phyloP scores from a whole-genome alignment of 345 rosid genomes.

The Hibiscus mutabilis region DNA sequence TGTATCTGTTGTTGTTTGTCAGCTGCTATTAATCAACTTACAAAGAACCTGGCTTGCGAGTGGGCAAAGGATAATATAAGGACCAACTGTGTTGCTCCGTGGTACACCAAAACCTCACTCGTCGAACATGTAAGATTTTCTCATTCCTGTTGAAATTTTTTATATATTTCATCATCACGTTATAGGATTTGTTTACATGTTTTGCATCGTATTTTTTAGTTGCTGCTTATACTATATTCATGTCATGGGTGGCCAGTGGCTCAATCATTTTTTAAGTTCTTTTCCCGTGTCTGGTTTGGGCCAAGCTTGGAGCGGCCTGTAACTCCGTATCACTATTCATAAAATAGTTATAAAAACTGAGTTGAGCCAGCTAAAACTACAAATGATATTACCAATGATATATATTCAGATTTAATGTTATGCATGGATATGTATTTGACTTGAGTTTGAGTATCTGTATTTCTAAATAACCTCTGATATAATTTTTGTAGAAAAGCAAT shows the following conservation, averaged over 20 bases:
- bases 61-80: constrained; percentile 93
- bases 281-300: not conserved
- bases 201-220: not conserved
- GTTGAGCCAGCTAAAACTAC: not conserved
- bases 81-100: constrained; percentile 71
- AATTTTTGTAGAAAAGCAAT: no score
- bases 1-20: constrained; percentile 9
- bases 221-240: no score
- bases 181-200: not conserved
- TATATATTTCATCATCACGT: not conserved
- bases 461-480: no score
- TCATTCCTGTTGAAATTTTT: not conserved
- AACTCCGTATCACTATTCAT: not conserved
- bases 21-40: constrained; percentile 80
- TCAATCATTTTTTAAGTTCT: no score
- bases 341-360: not conserved
- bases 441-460: no score
- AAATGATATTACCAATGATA: not conserved
- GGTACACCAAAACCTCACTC: constrained; percentile 77
- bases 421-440: no score
- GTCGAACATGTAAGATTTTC: constrained; percentile 49
- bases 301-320: no score
- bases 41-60: constrained; percentile 81
- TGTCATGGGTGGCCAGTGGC: not conserved
- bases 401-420: no score